Conservation (phyloP, 768 basidiomycete species). For the Tylopilus plumbeoviolaceoides region DNA sequence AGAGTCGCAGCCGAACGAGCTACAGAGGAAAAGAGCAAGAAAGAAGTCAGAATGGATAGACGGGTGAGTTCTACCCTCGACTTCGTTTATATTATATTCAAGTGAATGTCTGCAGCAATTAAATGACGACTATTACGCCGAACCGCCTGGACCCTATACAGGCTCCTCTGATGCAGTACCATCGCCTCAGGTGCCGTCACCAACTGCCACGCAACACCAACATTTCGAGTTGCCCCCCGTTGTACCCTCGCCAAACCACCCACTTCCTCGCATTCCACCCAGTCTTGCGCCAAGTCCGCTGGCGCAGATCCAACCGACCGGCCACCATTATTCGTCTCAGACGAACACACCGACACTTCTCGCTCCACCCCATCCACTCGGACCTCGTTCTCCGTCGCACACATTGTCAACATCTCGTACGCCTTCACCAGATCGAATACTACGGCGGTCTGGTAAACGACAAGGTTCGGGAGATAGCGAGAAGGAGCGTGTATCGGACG, state of each 20-base stretch:
- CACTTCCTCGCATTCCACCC: conserved; percentile 37
- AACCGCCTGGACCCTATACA: conserved; percentile 15
- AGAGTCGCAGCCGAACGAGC: conserved; percentile 53
- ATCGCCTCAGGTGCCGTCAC: conserved; percentile 26
- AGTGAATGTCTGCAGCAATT: conserved; percentile 14
- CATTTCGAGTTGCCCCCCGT: conserved; percentile 29
- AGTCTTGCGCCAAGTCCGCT: conserved; percentile 18
- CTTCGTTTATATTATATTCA: conserved; percentile 13
- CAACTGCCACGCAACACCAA: conserved; percentile 29
- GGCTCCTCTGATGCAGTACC: conserved; percentile 29
- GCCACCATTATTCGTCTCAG: conserved; percentile 25
- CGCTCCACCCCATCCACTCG: conserved; percentile 69
- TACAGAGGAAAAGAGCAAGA: conserved; percentile 66
- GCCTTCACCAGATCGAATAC: conserved; percentile 58
- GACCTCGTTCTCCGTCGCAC: conserved; percentile 62
- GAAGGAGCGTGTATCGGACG: conserved; percentile 22
- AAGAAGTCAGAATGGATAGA: conserved; percentile 62
- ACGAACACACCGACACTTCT: conserved; percentile 36
- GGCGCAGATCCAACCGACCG: conserved; percentile 10
- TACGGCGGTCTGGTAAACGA: conserved; percentile 13
- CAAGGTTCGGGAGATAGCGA: conserved; percentile 24
- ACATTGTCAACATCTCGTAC: conserved; percentile 51
- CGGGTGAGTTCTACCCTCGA: conserved; percentile 43
- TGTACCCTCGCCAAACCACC: conserved; percentile 32
- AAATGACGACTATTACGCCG: conserved; percentile 22